Evolutionary conservation across 768 basidiomycete genomes (phyloP).

Genomic region (Collybiopsis confluens): DNA sequence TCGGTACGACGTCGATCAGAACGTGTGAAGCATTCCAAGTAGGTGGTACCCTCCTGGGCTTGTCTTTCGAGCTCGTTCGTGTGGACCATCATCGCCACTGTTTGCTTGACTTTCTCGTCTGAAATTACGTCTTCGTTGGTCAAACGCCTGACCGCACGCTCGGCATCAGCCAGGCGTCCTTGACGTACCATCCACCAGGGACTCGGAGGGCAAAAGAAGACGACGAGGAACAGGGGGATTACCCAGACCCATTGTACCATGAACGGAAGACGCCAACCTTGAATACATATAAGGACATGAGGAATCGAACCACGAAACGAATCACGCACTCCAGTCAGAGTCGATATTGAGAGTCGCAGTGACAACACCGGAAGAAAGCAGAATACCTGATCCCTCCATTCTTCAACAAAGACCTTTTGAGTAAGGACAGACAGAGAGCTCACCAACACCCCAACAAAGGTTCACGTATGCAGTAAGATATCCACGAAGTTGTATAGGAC

Average conservation of each 20-base stretch:
- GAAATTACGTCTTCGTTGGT: constrained; percentile 14
- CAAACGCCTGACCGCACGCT: constrained; percentile 13
- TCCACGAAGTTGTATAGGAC: constrained; percentile 17
- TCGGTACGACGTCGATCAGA: constrained; percentile 18
- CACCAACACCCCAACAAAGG: constrained; percentile 21
- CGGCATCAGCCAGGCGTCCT: constrained; percentile 16
- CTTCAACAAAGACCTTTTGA: too few relatives aligned
- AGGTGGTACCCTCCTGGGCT: constrained; percentile 16
- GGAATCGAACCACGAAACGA: background rate
- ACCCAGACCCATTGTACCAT: constrained; percentile 21
- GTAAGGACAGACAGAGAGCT: constrained; percentile 13
- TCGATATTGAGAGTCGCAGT: constrained; percentile 15
- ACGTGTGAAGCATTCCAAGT: constrained; percentile 16
- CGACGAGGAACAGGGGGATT: constrained; percentile 14
- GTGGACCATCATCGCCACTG: constrained; percentile 19
- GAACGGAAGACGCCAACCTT: constrained; percentile 20
- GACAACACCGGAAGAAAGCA: constrained; percentile 14
- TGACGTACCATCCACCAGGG: constrained; percentile 21
- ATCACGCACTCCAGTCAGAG: constrained; percentile 15
- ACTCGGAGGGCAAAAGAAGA: constrained; percentile 14
- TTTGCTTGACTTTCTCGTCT: constrained; percentile 13
- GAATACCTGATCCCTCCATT: background rate
- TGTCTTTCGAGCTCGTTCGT: constrained; percentile 19
- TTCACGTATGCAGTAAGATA: constrained; percentile 21
- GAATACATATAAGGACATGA: background rate